phyloP scores from a whole-genome alignment of 805 yeast species.

The Candida manassasensis region DNA sequence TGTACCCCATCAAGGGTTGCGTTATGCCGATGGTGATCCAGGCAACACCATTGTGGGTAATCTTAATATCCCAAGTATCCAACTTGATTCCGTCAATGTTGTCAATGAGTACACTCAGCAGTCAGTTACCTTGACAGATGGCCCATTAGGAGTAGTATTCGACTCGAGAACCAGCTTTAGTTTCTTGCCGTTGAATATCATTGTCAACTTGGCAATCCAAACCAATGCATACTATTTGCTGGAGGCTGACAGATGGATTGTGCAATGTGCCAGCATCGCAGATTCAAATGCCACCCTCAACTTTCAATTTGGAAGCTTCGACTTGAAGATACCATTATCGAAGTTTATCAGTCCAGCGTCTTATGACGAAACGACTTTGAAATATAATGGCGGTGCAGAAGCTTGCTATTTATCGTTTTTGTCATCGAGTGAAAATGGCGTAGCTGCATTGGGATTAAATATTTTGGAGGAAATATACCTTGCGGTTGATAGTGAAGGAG shows the following conservation, averaged over 20 bases:
- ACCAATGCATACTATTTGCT: conserved; percentile 58
- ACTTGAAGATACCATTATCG: conserved; percentile 46
- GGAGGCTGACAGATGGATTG: conserved; percentile 51
- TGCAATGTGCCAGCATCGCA: conserved; percentile 50
- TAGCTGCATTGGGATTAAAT: conserved; percentile 53
- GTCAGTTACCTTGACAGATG: conserved; percentile 26
- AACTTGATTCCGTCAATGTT: conserved; percentile 19
- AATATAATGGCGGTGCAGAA: conserved; percentile 46
- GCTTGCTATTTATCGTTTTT: conserved; percentile 56
- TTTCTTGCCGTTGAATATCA: conserved; percentile 50
- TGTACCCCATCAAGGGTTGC: conserved; percentile 43
- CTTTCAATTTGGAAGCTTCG: conserved; percentile 49
- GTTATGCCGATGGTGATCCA: conserved; percentile 28
- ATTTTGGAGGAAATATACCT: conserved; percentile 50
- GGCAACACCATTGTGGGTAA: conserved; percentile 11
- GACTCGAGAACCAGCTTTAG: conserved; percentile 51
- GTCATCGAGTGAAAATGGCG: conserved; percentile 47
- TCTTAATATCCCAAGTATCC: conserved; percentile 26
- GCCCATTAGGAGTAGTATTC: conserved; percentile 49
- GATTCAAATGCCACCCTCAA: conserved; percentile 46
- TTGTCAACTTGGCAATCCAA: conserved; percentile 64
- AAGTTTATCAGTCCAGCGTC: conserved; percentile 41
- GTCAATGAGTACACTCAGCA: conserved; percentile 34
- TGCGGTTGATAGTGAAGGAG: conserved; percentile 61
- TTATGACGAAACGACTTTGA: conserved; percentile 31